phyloP scores from a whole-genome alignment of 2,329 filamentous ascomycete species.

The Diaporthe velutina region DNA sequence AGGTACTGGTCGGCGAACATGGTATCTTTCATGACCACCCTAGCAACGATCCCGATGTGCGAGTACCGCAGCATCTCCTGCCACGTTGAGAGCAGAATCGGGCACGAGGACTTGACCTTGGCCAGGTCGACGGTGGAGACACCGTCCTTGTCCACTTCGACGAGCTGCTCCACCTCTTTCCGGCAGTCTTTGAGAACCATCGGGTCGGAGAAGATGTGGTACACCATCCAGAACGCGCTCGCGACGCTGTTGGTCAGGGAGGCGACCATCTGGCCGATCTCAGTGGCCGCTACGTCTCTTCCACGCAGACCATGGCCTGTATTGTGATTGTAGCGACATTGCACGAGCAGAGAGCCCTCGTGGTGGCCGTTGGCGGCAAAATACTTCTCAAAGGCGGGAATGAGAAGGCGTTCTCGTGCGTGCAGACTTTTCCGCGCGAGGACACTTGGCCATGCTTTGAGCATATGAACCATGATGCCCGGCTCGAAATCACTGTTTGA shows the following conservation, averaged over 20 bases:
- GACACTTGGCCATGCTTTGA: constrained; percentile 2
- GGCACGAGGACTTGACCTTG: constrained; percentile 49
- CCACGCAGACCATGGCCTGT: constrained; percentile 45
- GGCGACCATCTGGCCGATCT: constrained; percentile 52
- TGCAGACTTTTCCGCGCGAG: neutral
- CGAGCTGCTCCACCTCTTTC: constrained; percentile 22
- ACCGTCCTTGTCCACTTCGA: neutral
- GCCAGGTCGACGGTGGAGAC: constrained; percentile 45
- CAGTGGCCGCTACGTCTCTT: constrained; percentile 52
- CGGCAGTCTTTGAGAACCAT: constrained; percentile 47
- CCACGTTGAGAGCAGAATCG: constrained; percentile 52
- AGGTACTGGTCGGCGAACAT: constrained; percentile 31
- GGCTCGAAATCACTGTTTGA: constrained; percentile 8
- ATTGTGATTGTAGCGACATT: constrained; percentile 41
- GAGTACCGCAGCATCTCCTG: constrained; percentile 54
- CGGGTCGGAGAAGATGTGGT: constrained; percentile 51
- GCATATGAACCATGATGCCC: neutral
- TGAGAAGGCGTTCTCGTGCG: constrained; percentile 14
- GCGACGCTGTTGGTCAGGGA: constrained; percentile 53
- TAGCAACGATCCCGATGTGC: constrained; percentile 47
- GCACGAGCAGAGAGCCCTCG: constrained; percentile 8
- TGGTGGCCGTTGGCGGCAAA: neutral
- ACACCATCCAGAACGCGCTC: constrained; percentile 54
- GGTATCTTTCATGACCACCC: constrained; percentile 13
- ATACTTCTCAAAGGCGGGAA: constrained; percentile 16